A percentile compares a stretch with the other conserved stretches of the same genome.
Conservation (phyloP, 352 stramenopile genomes). For the Hyaloperonospora brassicae region DNA sequence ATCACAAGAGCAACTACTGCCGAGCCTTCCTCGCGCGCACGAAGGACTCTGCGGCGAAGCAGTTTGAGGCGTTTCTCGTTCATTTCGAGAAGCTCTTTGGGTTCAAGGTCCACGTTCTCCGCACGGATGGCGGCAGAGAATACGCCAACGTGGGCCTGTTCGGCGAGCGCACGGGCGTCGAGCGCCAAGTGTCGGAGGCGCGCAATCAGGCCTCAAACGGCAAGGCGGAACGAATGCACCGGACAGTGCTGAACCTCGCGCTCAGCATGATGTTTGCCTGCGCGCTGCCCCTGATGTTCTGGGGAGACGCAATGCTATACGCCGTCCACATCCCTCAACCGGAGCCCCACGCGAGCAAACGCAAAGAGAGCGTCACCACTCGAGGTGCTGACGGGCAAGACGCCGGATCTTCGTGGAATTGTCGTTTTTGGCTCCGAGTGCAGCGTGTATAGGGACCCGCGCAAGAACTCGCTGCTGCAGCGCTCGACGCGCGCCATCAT, state of each 20-base stretch:
- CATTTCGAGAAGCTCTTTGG: slow-evolving; percentile 9
- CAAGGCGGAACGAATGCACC: slow-evolving; percentile 20
- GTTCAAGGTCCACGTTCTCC: slow-evolving; percentile 7
- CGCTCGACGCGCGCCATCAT: too few species aligned
- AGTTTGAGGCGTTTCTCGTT: slow-evolving; percentile 5
- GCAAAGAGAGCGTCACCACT: not conserved
- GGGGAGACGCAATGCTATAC: slow-evolving; percentile 23
- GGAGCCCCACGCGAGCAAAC: slow-evolving; percentile 13
- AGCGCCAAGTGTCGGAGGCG: slow-evolving; percentile 17
- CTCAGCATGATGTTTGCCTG: slow-evolving; percentile 26
- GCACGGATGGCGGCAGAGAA: slow-evolving; percentile 10
- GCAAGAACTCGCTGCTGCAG: not conserved
- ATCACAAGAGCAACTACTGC: not conserved
- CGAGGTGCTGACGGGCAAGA: slow-evolving; percentile 3
- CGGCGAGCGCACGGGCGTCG: slow-evolving; percentile 15
- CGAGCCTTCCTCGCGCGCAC: not conserved
- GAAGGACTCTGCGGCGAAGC: slow-evolving; percentile 6
- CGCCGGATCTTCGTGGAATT: slow-evolving; percentile 5
- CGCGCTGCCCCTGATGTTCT: slow-evolving; percentile 19
- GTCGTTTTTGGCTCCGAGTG: slow-evolving; percentile 8
- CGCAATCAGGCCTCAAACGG: slow-evolving; percentile 24
- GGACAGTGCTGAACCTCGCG: slow-evolving; percentile 19
- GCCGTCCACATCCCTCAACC: slow-evolving; percentile 22
- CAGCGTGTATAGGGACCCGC: slow-evolving; percentile 2
- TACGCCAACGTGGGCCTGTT: slow-evolving; percentile 26